A percentile compares a stretch with the other conserved stretches of the same genome.
phyloP scores from a whole-genome alignment of 1,284 basidiomycete genomes.

The Ustilago loliicola region DNA sequence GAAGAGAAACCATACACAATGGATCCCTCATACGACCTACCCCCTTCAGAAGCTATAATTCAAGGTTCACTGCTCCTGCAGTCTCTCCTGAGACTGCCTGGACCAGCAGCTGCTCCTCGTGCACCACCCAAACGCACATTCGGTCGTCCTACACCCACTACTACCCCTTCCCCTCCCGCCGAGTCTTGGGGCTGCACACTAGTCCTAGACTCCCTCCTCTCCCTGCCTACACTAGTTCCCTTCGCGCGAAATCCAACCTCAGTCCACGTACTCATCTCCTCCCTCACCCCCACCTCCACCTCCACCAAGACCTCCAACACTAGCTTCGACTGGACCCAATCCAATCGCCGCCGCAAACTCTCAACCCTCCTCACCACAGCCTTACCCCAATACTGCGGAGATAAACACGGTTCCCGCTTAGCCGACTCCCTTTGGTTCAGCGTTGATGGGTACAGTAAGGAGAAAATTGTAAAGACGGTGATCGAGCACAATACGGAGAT shows the following conservation, averaged over 20 bases:
- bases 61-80: conserved; percentile 67
- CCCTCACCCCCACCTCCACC: conserved; percentile 29
- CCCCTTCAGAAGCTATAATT: conserved; percentile 26
- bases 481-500: conserved; percentile 46
- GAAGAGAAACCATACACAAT: conserved; percentile 25
- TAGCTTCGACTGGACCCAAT: conserved; percentile 12
- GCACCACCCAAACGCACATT: conserved; percentile 35
- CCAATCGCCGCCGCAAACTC: conserved; percentile 46
- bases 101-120: conserved; percentile 37
- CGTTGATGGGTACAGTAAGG: conserved; percentile 55
- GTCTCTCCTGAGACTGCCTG: conserved; percentile 45
- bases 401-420: conserved; percentile 66
- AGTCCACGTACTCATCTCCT: conserved; percentile 47
- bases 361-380: conserved; percentile 25
- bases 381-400: conserved; percentile 50
- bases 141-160: conserved; percentile 19
- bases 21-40: conserved; percentile 30
- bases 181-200: conserved; percentile 31
- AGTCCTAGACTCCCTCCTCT: conserved; percentile 45
- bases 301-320: neutral
- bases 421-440: conserved; percentile 61
- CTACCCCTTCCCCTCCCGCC: neutral
- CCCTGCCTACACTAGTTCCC: conserved; percentile 44
- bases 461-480: conserved; percentile 50
- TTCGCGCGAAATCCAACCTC: conserved; percentile 38